Conservation (phyloP, 2,329 filamentous ascomycete genomes). For the Aspergillus brasiliensis region DNA sequence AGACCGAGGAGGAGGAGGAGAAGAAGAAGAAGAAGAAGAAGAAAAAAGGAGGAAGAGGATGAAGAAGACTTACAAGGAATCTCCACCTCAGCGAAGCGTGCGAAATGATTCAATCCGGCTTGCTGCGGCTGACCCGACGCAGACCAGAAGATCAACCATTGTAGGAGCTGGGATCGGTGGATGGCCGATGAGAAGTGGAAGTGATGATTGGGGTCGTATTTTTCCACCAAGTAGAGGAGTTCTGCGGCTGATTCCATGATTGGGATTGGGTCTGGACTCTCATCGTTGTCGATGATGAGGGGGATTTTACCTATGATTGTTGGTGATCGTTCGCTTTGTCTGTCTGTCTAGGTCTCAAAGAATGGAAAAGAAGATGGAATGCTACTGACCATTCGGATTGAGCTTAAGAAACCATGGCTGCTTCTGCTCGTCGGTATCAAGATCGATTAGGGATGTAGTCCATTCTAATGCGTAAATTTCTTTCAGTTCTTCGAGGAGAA, state of each 20-base stretch:
- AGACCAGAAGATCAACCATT: not conserved
- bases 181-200: not conserved
- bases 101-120: not conserved
- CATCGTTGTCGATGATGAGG: not conserved
- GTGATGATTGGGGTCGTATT: not conserved
- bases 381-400: not conserved
- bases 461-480: not conserved
- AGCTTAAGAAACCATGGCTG: not conserved
- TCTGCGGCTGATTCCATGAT: not conserved
- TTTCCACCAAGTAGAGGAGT: not conserved
- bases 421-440: slow-evolving; percentile 1
- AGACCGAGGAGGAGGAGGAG: too few species aligned
- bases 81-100: not conserved
- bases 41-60: too few species aligned
- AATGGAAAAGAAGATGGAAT: not conserved
- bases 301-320: not conserved
- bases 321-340: too few species aligned
- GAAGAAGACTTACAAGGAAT: not conserved
- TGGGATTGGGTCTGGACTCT: not conserved
- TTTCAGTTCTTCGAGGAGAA: slow-evolving; percentile 3
- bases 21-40: too few species aligned
- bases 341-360: too few species aligned
- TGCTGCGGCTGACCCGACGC: not conserved
- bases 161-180: not conserved
- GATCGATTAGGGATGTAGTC: not conserved